A percentile compares a stretch with the other conserved stretches of the same genome.
Conservation (phyloP, 2,329 filamentous ascomycete species). For the Ophiostoma novo-ulmi region DNA sequence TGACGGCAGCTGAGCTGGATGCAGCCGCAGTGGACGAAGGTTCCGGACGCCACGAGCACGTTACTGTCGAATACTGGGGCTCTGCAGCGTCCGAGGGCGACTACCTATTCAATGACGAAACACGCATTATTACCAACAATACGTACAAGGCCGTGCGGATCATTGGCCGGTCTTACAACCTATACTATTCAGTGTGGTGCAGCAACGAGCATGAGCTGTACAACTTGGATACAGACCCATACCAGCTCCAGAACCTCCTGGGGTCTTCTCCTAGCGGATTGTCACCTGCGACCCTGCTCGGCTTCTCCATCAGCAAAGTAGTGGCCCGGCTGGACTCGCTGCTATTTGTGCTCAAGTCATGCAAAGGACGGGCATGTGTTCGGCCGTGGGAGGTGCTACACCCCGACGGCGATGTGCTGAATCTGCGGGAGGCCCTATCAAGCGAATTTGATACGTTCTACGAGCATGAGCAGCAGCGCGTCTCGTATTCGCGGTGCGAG, state of each 20-base stretch:
- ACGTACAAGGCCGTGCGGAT: conserved; percentile 60
- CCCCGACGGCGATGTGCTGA: conserved; percentile 47
- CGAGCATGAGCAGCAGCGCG: conserved; percentile 33
- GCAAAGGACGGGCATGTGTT: conserved; percentile 49
- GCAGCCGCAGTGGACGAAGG: background rate
- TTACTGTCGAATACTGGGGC: conserved; percentile 56
- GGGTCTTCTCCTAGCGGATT: background rate
- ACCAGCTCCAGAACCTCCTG: conserved; percentile 42
- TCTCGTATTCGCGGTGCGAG: conserved; percentile 51
- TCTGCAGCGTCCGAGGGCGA: conserved; percentile 38
- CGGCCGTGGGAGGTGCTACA: conserved; percentile 55
- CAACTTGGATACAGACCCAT: conserved; percentile 45
- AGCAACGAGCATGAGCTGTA: conserved; percentile 63
- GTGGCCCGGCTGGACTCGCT: conserved; percentile 52
- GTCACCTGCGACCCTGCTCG: background rate
- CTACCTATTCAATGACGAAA: conserved; percentile 27
- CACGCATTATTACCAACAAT: conserved; percentile 38
- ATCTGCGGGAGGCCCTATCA: conserved; percentile 47
- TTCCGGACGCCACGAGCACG: background rate
- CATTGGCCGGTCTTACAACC: conserved; percentile 49
- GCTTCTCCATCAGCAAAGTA: conserved; percentile 42
- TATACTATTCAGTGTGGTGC: conserved; percentile 67
- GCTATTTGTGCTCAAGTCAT: conserved; percentile 57
- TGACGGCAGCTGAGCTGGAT: background rate
- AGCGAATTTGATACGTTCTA: conserved; percentile 27